Conservation (phyloP, 768 basidiomycete species). For the Mycena maculata region DNA sequence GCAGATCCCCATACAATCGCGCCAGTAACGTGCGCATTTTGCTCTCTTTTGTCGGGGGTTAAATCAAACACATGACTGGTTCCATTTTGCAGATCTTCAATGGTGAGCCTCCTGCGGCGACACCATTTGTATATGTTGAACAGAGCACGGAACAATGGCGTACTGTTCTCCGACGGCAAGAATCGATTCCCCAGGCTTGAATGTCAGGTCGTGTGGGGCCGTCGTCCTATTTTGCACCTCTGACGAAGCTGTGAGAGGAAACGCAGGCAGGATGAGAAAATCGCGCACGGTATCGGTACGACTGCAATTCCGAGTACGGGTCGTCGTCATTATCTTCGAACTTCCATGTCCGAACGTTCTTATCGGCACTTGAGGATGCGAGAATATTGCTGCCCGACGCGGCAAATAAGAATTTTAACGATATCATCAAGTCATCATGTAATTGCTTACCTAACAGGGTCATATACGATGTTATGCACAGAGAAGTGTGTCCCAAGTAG, state of each 20-base stretch:
- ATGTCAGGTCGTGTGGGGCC: conserved; percentile 57
- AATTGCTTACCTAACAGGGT: conserved; percentile 56
- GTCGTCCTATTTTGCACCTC: conserved; percentile 24
- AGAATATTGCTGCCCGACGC: conserved; percentile 27
- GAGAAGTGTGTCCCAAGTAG: conserved; percentile 58
- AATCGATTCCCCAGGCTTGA: conserved; percentile 53
- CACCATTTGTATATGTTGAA: not conserved
- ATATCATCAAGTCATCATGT: not conserved
- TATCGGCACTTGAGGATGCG: conserved; percentile 15
- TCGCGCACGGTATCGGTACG: conserved; percentile 13
- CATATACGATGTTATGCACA: conserved; percentile 66
- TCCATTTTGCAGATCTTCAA: conserved; percentile 20
- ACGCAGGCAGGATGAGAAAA: not conserved
- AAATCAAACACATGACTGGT: conserved; percentile 29
- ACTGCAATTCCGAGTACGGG: not conserved
- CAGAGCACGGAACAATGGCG: conserved; percentile 1
- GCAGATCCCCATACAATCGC: conserved; percentile 65
- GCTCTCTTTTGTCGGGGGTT: conserved; percentile 28
- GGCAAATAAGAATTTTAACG: not conserved
- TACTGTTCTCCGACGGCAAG: conserved; percentile 59
- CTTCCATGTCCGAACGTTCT: conserved; percentile 14
- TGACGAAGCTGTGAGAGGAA: conserved; percentile 35
- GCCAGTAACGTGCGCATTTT: conserved; percentile 49
- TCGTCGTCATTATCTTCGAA: conserved; percentile 7
- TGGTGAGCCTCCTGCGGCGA: conserved; percentile 15